Evolutionary conservation across 1,284 basidiomycete genomes (phyloP).

Genomic region (Golubevia sp.): DNA sequence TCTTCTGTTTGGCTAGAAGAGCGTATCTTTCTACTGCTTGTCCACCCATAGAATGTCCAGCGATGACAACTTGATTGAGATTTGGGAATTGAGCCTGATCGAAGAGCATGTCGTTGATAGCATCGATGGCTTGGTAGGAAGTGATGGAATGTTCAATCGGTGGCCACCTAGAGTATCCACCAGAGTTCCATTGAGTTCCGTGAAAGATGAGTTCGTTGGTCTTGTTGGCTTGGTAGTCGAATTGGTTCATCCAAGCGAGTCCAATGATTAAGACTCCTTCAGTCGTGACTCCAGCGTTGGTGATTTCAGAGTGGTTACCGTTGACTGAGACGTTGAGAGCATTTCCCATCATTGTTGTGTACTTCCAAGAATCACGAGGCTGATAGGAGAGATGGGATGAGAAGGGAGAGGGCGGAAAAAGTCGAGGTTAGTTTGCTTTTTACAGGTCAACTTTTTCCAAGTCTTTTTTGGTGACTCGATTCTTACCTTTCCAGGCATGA

Average conservation of each 20-base stretch:
- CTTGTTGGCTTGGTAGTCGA: slow-evolving; percentile 24
- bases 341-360: slow-evolving; percentile 41
- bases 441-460: no score
- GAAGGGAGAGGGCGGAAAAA: not conserved
- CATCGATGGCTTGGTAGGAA: slow-evolving; percentile 39
- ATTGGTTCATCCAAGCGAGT: slow-evolving; percentile 41
- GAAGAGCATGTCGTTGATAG: slow-evolving; percentile 36
- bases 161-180: slow-evolving; percentile 28
- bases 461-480: no score
- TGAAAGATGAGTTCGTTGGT: slow-evolving; percentile 39
- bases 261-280: slow-evolving; percentile 38
- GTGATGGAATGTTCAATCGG: slow-evolving; percentile 14
- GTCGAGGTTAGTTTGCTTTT: no score
- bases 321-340: slow-evolving; percentile 16
- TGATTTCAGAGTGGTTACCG: slow-evolving; percentile 19
- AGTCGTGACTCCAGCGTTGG: slow-evolving; percentile 10
- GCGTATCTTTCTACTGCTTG: slow-evolving; percentile 46
- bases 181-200: slow-evolving; percentile 38
- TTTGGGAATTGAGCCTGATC: slow-evolving; percentile 37
- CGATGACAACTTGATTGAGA: slow-evolving; percentile 32
- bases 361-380: slow-evolving; percentile 52
- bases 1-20: slow-evolving; percentile 22
- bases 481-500: slow-evolving; percentile 38
- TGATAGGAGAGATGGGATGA: not conserved
- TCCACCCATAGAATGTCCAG: slow-evolving; percentile 51